phyloP scores from a whole-genome alignment of 1,284 basidiomycete species.

The Afroboletus lepidellus region DNA sequence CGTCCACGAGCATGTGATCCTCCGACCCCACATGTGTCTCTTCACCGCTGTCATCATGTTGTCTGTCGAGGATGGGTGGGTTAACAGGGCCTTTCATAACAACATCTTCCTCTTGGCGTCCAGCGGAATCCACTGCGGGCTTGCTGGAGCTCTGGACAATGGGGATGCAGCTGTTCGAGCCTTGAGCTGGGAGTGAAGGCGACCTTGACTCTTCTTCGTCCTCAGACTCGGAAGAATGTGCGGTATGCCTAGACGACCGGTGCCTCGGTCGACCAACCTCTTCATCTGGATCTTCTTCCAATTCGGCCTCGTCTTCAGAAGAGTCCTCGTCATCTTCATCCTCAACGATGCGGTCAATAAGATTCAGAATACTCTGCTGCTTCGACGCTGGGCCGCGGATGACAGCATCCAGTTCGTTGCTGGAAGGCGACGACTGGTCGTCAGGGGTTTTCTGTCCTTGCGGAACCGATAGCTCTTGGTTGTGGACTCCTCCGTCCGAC shows the following conservation, averaged over 20 bases:
- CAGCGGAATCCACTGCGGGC: neutral
- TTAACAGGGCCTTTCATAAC: slow-evolving; percentile 6
- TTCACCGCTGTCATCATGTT: slow-evolving; percentile 13
- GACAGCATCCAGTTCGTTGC: slow-evolving; percentile 45
- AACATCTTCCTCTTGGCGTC: neutral
- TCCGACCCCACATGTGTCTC: slow-evolving; percentile 24
- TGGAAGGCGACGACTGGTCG: slow-evolving; percentile 17
- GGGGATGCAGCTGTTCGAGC: neutral
- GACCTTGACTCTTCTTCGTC: slow-evolving; percentile 21
- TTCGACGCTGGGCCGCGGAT: slow-evolving; percentile 45
- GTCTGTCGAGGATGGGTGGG: neutral
- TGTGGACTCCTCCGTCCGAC: slow-evolving; percentile 7
- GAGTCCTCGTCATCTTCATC: slow-evolving; percentile 16
- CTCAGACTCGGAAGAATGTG: slow-evolving; percentile 23
- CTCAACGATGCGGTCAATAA: slow-evolving; percentile 17
- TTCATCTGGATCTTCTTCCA: slow-evolving; percentile 32
- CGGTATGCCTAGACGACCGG: slow-evolving; percentile 1
- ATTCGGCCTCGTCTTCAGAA: slow-evolving; percentile 31
- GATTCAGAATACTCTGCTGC: slow-evolving; percentile 13
- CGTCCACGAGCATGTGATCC: slow-evolving; percentile 20
- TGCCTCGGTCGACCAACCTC: slow-evolving; percentile 7
- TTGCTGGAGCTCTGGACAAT: neutral
- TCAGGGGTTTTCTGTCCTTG: slow-evolving; percentile 6
- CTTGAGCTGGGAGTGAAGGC: slow-evolving; percentile 6
- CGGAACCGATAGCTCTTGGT: neutral